Base-by-base conservation (phyloP, 106 monocot species). In the Iris macrosiphon region DNA sequence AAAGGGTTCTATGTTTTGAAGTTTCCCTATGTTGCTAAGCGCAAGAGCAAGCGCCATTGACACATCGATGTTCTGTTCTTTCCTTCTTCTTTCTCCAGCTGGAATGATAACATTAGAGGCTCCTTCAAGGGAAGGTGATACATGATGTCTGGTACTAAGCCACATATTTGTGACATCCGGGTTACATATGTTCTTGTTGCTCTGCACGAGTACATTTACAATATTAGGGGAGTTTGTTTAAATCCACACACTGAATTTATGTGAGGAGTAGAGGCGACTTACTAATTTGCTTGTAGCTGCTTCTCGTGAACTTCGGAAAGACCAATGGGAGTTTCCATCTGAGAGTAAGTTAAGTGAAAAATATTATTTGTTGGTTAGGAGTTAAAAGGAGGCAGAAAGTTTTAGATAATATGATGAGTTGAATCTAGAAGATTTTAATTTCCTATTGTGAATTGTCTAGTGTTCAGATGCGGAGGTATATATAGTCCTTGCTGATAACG, bases 1-100 rank as follows among this genome's bases (percentile, higher is more conserved):
- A 7, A 75, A 23, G 51, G 70, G 48, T 35, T 76, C 79, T 56
- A 83, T 56, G 22, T 78, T 79, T 65, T 79, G 66, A 18, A 79
- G 71, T 33, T 73, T 76, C 34, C 86, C 82, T 1, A 49, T 70
- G 8, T 79, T 78, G 35, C 70, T 79, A 21, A 92, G 62, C 22
- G 78, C 82, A 28, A 91, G 59, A 21, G 86, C 73, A 17, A 92
- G 82, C 16, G 73, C 83, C 83, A 75, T 83, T 38, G 83, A 80
- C 51, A 88, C 52, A 51, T 84, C 80, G 13, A 59, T 22, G 7
- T 25, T 56, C 7, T 65, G 62, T 43, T 45, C 66, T 26, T 45
- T 21, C 12, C 12, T 63, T 58, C 27, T 52, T 4, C 20, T 70
- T 71, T 55, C 55, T 63, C 58, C 39, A 15, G 65, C 30, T n/a